Percentiles rank a stretch among this genome's conserved stretches.
phyloP scores from a whole-genome alignment of 768 basidiomycete species.

The Psilocybe sp. region DNA sequence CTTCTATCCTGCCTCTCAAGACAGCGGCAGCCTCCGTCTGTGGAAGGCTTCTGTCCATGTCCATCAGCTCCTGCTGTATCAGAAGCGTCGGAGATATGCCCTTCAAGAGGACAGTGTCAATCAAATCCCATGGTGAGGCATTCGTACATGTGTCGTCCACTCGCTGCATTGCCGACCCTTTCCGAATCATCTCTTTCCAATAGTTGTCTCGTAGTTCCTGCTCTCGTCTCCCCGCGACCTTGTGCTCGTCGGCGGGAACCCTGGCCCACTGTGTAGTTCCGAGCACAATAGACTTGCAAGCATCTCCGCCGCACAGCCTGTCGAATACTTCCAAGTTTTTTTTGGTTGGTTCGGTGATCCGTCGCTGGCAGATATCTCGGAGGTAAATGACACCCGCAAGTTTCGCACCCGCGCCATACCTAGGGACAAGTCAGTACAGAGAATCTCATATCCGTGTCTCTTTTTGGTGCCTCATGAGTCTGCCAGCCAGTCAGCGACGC shows the following conservation, averaged over 20 bases:
- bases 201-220: no score
- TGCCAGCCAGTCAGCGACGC: constrained; percentile 6
- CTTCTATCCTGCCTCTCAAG: neutral
- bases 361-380: constrained; percentile 4
- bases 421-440: neutral
- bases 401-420: neutral
- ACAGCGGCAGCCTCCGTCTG: neutral
- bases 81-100: no score
- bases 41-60: no score
- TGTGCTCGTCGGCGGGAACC: no score
- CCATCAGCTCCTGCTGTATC: no score
- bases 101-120: no score
- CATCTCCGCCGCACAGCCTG: neutral
- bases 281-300: neutral
- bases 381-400: constrained; percentile 8
- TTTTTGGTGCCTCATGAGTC: neutral
- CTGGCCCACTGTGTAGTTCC: constrained; percentile 2
- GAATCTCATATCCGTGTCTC: no score
- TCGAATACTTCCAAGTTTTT: constrained; percentile 4
- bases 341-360: neutral
- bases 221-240: no score
- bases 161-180: no score
- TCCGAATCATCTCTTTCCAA: no score
- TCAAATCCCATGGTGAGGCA: no score
- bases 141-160: no score